Base-by-base conservation (phyloP, 2,329 filamentous ascomycete species). In the Meredithiella fracta region DNA sequence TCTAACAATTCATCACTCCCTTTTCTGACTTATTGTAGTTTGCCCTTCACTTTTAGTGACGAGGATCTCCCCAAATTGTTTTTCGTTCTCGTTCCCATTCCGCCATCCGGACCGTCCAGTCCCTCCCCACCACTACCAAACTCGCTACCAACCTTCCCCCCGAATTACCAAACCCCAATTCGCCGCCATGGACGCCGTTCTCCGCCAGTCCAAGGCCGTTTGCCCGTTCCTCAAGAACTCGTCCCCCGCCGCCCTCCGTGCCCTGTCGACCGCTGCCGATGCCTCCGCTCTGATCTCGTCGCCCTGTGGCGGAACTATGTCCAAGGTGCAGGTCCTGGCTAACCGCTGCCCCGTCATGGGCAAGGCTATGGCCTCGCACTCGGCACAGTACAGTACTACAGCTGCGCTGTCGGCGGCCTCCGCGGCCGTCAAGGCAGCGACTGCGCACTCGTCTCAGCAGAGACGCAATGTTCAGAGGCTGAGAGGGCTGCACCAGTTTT, bases 281-380 rank as follows among this genome's bases (percentile, higher is more conserved):
- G 54, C 64, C 81, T 50, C 60, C 31, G 58, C 66, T 38, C 7
- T 44, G 38, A 38, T 50, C n/a, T 25, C 53, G 6, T 64, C 77
- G 60, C 85, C 85, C 55, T 84, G 83, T 57, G 86, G 89, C 65
- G 91, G 90, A 62, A 88, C 90, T 65, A 88, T 97, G 81, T 95
- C 89, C 66, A 97, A 95, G 73, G 78, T 98, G 65, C 92, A 97
- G 75, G 81, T 92, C 63, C 82, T 94, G 66, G 92, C 88, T 65
- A 84, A 89, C 67, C 88, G 91, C 69, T 98, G 92, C 78, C 92
- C 92, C 58, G 85, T 98, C 70, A 98, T 98, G 92, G 91, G 90
- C 69, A 94, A 96, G 77, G 92, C 92, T 44, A 80, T 98, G 68
- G 86, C 88, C 60, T 83, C 96, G 40, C 91, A 96, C 76, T 78